These are phyloP conservation scores for Spizellomyces sp. DNA, from an alignment of 192 early-diverging fungal species.

Conservation along the genomic window DNA sequence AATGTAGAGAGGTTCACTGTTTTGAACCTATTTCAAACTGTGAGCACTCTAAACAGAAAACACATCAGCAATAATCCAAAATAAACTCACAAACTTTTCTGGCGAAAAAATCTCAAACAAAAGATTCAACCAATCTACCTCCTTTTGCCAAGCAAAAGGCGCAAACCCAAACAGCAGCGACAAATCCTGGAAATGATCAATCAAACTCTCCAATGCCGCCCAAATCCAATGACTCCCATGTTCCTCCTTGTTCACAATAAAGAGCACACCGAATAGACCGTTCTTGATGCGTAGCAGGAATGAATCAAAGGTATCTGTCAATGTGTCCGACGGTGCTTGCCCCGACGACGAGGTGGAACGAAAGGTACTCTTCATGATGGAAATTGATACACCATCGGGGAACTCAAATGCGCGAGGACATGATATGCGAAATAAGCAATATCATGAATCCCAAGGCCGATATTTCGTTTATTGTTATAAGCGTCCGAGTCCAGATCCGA, in stretches of 20 bases:
- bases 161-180: conserved; percentile 33
- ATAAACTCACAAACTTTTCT: conserved; percentile 35
- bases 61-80: neutral
- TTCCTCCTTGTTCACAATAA: conserved; percentile 45
- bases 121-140: conserved; percentile 38
- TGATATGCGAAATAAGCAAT: too few relatives aligned
- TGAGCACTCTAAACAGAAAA: neutral
- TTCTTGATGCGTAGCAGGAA: conserved; percentile 31
- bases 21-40: conserved; percentile 10
- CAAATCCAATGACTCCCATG: conserved; percentile 6
- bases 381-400: too few relatives aligned
- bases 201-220: conserved; percentile 28
- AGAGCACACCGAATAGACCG: conserved; percentile 47
- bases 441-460: too few relatives aligned
- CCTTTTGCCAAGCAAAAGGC: conserved; percentile 40
- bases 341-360: too few relatives aligned
- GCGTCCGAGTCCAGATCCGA: too few relatives aligned
- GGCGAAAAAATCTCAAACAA: conserved; percentile 39
- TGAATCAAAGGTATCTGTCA: conserved; percentile 11
- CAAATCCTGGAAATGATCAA: conserved; percentile 53
- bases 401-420: too few relatives aligned
- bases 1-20: conserved; percentile 23
- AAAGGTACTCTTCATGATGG: too few relatives aligned
- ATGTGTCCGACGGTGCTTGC: neutral
- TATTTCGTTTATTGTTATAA: too few relatives aligned